Evolutionary conservation across 2,329 filamentous ascomycete species (phyloP).

Genomic region (Botryosphaeria dothidea): DNA sequence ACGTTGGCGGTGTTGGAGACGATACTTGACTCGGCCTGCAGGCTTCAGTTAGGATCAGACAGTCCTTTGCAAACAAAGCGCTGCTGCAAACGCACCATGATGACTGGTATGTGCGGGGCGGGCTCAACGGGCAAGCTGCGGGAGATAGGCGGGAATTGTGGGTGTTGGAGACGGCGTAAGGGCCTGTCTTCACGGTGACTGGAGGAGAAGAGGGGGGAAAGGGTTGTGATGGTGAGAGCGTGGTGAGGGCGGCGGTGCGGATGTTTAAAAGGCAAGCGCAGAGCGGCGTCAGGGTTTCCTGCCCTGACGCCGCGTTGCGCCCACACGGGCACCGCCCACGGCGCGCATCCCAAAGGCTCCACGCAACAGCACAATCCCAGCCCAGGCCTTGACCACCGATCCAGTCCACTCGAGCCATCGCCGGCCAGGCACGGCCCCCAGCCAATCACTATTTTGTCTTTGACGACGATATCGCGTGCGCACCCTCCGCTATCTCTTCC

Average conservation of each 20-base stretch:
- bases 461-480: conserved; percentile 15
- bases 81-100: conserved; percentile 15
- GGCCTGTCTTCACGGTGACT: neutral
- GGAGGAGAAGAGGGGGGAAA: neutral
- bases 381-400: conserved; percentile 13
- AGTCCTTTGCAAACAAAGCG: neutral
- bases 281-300: conserved; percentile 12
- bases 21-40: conserved; percentile 41
- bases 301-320: conserved; percentile 5
- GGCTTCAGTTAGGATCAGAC: conserved; percentile 6
- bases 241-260: conserved; percentile 14
- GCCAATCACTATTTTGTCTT: conserved; percentile 17
- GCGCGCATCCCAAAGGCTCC: conserved; percentile 8
- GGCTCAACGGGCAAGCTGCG: neutral
- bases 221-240: conserved; percentile 14
- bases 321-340: conserved; percentile 12
- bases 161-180: conserved; percentile 13
- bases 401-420: conserved; percentile 16
- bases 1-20: conserved; percentile 52
- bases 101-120: conserved; percentile 21
- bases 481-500: conserved; percentile 9
- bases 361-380: conserved; percentile 3
- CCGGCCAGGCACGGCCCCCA: conserved; percentile 10
- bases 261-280: conserved; percentile 23
- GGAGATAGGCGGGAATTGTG: neutral